Evolutionary conservation across 108 stramenopile genomes (phyloP).

Genomic region (Chaetoceros tenuissimus): DNA sequence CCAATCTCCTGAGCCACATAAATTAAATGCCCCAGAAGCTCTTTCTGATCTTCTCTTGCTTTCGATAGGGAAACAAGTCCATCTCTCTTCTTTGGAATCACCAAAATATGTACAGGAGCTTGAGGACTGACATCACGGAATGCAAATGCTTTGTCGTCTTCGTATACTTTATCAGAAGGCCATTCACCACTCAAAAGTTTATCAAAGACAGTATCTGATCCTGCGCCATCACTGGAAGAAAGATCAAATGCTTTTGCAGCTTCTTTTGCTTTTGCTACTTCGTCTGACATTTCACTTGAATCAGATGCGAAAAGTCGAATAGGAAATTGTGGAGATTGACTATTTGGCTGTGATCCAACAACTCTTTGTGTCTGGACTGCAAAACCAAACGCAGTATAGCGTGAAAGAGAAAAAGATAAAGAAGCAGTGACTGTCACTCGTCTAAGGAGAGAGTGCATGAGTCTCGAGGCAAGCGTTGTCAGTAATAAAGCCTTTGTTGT

Average conservation of each 20-base stretch:
- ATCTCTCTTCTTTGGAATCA: slow-evolving; percentile 94
- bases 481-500: too few species aligned
- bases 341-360: too few species aligned
- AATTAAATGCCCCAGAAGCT: slow-evolving; percentile 90
- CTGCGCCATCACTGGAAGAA: slow-evolving; percentile 49
- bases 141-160: slow-evolving; percentile 86
- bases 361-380: too few species aligned
- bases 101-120: slow-evolving; percentile 90
- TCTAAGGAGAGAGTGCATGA: too few species aligned
- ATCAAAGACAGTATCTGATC: slow-evolving; percentile 88
- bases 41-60: slow-evolving; percentile 86
- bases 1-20: slow-evolving; percentile 84
- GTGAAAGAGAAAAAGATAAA: too few species aligned
- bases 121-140: slow-evolving; percentile 93
- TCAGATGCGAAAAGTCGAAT: too few species aligned
- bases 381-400: too few species aligned
- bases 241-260: slow-evolving; percentile 23
- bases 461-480: too few species aligned
- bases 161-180: slow-evolving; percentile 82
- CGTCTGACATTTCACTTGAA: slow-evolving; percentile 41
- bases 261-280: slow-evolving; percentile 33
- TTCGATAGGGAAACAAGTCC: slow-evolving; percentile 87
- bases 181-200: slow-evolving; percentile 83
- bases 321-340: too few species aligned
- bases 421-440: too few species aligned